Percentiles rank a stretch among this genome's conserved stretches.
phyloP scores from a whole-genome alignment of 73 alveolate genomes.

The Strombidium stylifer region DNA sequence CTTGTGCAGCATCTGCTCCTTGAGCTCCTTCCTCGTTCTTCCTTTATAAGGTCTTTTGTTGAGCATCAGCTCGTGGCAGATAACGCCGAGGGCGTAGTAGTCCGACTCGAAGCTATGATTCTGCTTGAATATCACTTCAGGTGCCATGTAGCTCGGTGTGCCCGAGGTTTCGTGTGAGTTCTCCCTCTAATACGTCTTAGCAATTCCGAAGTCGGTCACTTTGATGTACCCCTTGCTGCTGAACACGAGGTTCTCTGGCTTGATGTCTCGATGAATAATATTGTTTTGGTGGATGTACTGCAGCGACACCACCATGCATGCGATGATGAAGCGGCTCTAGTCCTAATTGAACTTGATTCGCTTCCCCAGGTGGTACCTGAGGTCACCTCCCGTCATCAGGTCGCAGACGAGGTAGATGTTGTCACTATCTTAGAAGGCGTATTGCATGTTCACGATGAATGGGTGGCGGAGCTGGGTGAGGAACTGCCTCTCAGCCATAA shows the following conservation, averaged over 20 bases:
- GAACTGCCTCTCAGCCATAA: constrained; percentile 88
- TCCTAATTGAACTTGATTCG: constrained; percentile 87
- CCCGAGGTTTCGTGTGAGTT: constrained; percentile 96
- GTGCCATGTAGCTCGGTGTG: constrained; percentile 96
- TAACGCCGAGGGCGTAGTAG: constrained; percentile 94
- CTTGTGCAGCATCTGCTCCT: constrained; percentile 78
- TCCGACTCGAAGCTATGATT: constrained; percentile 93
- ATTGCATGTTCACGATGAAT: constrained; percentile 90
- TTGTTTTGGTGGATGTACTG: constrained; percentile 91
- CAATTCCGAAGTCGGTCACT: constrained; percentile 97
- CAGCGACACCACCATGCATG: constrained; percentile 90
- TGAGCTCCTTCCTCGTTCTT: constrained; percentile 68
- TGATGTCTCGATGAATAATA: constrained; percentile 94
- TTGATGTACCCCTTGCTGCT: constrained; percentile 87
- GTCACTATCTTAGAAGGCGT: constrained; percentile 93
- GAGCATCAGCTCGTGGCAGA: constrained; percentile 94
- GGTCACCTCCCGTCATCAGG: constrained; percentile 94
- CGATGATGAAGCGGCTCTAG: constrained; percentile 84
- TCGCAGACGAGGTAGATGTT: constrained; percentile 91
- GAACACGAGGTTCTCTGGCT: constrained; percentile 96
- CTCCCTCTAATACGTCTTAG: constrained; percentile 79
- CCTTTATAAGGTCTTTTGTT: constrained; percentile 93
- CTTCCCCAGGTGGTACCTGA: constrained; percentile 86
- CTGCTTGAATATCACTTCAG: constrained; percentile 82
- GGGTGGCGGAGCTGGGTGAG: constrained; percentile 80